Percentiles rank a stretch among this genome's conserved stretches.
Conservation (phyloP, 2,329 filamentous ascomycete genomes). For the Sporothrix mexicana region DNA sequence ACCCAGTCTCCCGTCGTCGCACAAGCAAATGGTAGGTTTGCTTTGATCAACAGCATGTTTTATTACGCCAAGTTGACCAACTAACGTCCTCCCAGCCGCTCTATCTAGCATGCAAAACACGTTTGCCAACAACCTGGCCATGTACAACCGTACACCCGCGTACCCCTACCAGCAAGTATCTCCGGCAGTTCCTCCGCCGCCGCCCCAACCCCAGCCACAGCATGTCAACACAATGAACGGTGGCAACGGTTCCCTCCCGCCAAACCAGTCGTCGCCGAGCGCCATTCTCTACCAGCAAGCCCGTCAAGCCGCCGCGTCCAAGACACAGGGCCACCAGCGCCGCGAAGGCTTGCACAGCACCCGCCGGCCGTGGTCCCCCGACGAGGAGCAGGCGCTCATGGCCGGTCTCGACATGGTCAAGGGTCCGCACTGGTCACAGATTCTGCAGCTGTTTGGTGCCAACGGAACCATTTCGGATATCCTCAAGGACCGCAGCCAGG, state of each 20-base stretch:
- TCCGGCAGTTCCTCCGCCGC: slow-evolving; percentile 13
- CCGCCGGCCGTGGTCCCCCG: slow-evolving; percentile 82
- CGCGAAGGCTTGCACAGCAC: slow-evolving; percentile 65
- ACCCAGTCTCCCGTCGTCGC: slow-evolving; percentile 31
- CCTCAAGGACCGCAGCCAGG: slow-evolving; percentile 85
- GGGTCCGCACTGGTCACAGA: slow-evolving; percentile 92
- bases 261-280: slow-evolving; percentile 62
- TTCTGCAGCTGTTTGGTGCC: slow-evolving; percentile 80
- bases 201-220: slow-evolving; percentile 40
- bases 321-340: slow-evolving; percentile 60
- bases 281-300: slow-evolving; percentile 64
- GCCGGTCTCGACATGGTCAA: slow-evolving; percentile 85
- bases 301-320: slow-evolving; percentile 63
- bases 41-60: too few species aligned
- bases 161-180: slow-evolving; percentile 33
- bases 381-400: slow-evolving; percentile 91
- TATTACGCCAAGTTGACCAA: too few species aligned
- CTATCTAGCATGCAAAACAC: slow-evolving; percentile 36
- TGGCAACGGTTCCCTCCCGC: slow-evolving; percentile 51
- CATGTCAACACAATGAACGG: slow-evolving; percentile 39
- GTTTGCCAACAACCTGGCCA: slow-evolving; percentile 35
- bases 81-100: slow-evolving; percentile 29
- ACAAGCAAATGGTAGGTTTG: slow-evolving; percentile 33
- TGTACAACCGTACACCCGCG: slow-evolving; percentile 32
- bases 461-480: slow-evolving; percentile 82